Conservation (phyloP, 768 basidiomycete genomes). For the Suillus alpinus region DNA sequence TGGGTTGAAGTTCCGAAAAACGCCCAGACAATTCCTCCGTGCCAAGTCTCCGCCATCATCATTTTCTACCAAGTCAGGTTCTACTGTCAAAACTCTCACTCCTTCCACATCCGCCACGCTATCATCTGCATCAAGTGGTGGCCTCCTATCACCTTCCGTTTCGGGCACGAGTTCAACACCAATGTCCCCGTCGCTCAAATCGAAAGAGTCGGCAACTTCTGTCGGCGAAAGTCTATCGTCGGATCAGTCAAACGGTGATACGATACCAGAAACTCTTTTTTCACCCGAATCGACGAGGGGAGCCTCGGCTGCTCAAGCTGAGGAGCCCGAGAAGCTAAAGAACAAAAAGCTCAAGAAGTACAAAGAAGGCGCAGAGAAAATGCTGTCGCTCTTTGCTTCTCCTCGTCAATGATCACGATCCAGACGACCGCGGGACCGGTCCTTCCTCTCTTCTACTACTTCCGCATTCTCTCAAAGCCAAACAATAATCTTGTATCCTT, state of each 20-base stretch:
- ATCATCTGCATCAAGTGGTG: conserved; percentile 42
- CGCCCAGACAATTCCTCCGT: conserved; percentile 68
- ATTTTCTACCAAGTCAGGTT: conserved; percentile 30
- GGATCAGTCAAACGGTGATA: conserved; percentile 63
- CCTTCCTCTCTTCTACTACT: conserved; percentile 7
- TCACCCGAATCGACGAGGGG: conserved; percentile 32
- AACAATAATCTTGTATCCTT: conserved; percentile 22
- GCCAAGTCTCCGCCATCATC: conserved; percentile 60
- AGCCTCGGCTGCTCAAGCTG: conserved; percentile 25
- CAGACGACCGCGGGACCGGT: conserved; percentile 20
- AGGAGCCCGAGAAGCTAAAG: conserved; percentile 59
- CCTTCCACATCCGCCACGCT: conserved; percentile 40
- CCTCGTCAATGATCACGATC: conserved; percentile 46
- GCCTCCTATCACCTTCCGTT: conserved; percentile 62
- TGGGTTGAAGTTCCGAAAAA: conserved; percentile 69
- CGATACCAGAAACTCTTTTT: conserved; percentile 18
- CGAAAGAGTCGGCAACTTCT: conserved; percentile 76
- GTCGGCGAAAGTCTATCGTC: conserved; percentile 73
- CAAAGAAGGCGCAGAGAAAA: conserved; percentile 84
- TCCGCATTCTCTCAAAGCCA: conserved; percentile 8
- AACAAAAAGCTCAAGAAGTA: conserved; percentile 81
- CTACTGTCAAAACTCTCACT: conserved; percentile 35
- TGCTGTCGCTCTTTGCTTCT: conserved; percentile 77
- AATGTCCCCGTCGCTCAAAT: conserved; percentile 69
- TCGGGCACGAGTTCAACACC: conserved; percentile 45